Evolutionary conservation across 129 eudicot genomes (phyloP), one percentile per base, ranked within the genome.

Genomic region (Calendula officinalis): DNA sequence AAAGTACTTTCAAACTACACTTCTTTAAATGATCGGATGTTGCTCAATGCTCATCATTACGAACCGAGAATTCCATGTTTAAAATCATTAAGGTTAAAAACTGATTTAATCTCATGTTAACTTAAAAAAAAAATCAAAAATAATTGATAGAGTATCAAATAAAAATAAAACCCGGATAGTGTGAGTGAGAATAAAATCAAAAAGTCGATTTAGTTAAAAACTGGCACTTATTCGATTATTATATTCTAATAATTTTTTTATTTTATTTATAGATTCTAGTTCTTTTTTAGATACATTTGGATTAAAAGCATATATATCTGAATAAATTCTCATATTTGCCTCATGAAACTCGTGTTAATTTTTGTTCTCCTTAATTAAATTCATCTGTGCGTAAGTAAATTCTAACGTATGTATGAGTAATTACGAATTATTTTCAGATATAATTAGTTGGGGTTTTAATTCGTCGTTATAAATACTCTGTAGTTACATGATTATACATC

Each of bases 251-350:
- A 49, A 60, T 47, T 32, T 9, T 22, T 22, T 32, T 9, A n/a
- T n/a, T n/a, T n/a, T n/a, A n/a, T 44, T 70, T 17, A 32, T 22
- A 71, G 54, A 50, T 71, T 61, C 44, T 30, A 50, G n/a, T 69
- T 40, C 62, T 56, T 68, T 36, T 44, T 36, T 57, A 12, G 17
- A 69, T 40, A 12, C 53, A 17, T 44, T 36, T 11, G 53, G 17
- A 67, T 27, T 52, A 40, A 40, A 46, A 46, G 58, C 42, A 58
- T 22, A 69, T 22, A 69, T 38, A 58, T 69, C 7, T 56, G 5
- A 32, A 42, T 41, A 63, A 15, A 63, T 69, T 58, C 40, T 38
- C 66, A 69, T 41, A 22, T 58, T 33, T 58, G 46, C 30, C 49
- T 46, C 59, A 38, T 58, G 9, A 46, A 58, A n/a, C 65, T 69